phyloP scores from a whole-genome alignment of 768 basidiomycete genomes.

The Boletus pseudopeckii region DNA sequence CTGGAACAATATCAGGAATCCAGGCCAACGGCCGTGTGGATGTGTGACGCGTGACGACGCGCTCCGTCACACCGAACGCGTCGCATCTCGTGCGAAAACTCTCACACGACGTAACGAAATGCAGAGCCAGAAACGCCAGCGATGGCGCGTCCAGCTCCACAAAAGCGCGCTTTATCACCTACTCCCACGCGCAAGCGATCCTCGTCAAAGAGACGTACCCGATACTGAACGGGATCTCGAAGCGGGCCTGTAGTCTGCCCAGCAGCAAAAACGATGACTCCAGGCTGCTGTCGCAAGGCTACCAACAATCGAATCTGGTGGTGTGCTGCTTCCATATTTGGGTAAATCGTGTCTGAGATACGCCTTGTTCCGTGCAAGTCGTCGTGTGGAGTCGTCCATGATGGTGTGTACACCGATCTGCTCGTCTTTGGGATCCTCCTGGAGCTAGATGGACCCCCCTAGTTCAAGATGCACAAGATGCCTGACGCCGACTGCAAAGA shows the following conservation, averaged over 20 bases:
- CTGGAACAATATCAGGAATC: neutral
- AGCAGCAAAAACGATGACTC: constrained; percentile 35
- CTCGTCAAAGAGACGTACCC: constrained; percentile 37
- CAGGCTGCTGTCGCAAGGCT: constrained; percentile 40
- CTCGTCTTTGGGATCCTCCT: constrained; percentile 46
- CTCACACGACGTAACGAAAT: constrained; percentile 29
- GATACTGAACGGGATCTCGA: constrained; percentile 34
- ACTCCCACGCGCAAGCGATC: constrained; percentile 36
- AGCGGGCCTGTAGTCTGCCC: constrained; percentile 23
- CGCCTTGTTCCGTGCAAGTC: constrained; percentile 42
- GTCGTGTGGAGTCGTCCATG: constrained; percentile 47
- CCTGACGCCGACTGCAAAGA: constrained; percentile 33
- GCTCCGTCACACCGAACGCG: constrained; percentile 23
- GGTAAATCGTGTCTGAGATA: neutral
- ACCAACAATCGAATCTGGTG: constrained; percentile 37
- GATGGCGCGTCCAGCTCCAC: constrained; percentile 30
- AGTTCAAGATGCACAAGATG: constrained; percentile 48
- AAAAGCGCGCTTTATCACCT: constrained; percentile 22
- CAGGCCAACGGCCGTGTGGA: neutral
- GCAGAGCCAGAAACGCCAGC: constrained; percentile 34
- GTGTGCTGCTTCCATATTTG: constrained; percentile 15
- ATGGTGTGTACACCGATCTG: constrained; percentile 48
- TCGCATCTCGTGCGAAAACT: constrained; percentile 1
- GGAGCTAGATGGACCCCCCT: constrained; percentile 42
- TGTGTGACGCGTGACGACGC: constrained; percentile 26